phyloP scores from a whole-genome alignment of 345 rosid species.

The Hypericum androsaemum region DNA sequence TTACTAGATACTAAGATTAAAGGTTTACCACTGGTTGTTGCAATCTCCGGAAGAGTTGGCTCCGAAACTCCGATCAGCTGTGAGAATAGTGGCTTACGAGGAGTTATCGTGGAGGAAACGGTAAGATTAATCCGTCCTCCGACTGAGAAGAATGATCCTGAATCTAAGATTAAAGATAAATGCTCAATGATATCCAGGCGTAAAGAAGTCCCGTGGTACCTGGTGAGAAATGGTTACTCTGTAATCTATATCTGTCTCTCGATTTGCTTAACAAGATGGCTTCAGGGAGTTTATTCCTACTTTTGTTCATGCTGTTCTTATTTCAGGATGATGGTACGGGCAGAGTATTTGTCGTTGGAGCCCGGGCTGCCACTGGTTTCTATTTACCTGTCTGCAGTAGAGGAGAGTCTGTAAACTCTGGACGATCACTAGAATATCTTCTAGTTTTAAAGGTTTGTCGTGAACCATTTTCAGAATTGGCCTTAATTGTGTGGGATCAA shows the following conservation, averaged over 20 bases:
- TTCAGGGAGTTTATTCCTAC: neutral
- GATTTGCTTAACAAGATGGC: conserved; percentile 1
- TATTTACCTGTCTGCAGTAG: conserved; percentile 55
- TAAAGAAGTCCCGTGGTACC: conserved; percentile 95
- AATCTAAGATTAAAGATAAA: conserved; percentile 71
- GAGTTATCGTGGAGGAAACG: conserved; percentile 73
- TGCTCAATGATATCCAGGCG: conserved; percentile 18
- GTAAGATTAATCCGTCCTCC: conserved; percentile 34
- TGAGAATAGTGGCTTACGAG: conserved; percentile 65
- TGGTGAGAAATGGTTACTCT: conserved; percentile 38
- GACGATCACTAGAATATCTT: conserved; percentile 81
- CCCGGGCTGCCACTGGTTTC: conserved; percentile 63
- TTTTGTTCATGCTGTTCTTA: neutral
- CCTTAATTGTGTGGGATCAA: conserved; percentile 1
- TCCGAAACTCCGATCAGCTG: conserved; percentile 77
- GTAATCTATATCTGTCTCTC: too few relatives aligned
- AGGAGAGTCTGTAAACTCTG: conserved; percentile 82
- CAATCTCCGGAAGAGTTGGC: conserved; percentile 74
- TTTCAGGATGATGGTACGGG: conserved; percentile 76
- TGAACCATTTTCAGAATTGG: neutral
- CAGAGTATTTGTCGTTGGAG: conserved; percentile 61
- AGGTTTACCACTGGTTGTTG: conserved; percentile 58
- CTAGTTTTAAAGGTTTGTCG: conserved; percentile 83
- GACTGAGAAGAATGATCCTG: conserved; percentile 95
- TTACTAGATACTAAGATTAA: conserved; percentile 66